These are phyloP conservation scores for Gnaphalium uliginosum DNA, from an alignment of 129 eudicot species.

Conservation along the genomic window DNA sequence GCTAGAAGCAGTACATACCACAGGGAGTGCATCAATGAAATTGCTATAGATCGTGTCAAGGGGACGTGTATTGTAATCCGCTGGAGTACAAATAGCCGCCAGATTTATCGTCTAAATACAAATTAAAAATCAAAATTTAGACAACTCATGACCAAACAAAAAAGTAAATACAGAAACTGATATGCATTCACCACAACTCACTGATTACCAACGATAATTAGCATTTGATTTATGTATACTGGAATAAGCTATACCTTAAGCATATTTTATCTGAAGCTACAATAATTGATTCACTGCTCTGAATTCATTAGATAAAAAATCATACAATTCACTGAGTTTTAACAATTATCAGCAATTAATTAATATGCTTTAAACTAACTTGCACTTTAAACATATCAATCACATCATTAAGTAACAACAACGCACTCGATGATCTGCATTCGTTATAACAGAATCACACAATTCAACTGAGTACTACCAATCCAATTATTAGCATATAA, in stretches of 20 bases:
- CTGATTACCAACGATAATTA: not conserved
- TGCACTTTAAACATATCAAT: not conserved
- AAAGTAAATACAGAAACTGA: slow-evolving; percentile 11
- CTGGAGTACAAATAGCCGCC: slow-evolving; percentile 98
- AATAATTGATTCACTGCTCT: not conserved
- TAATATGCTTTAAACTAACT: not conserved
- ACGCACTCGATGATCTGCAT: not conserved
- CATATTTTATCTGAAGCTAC: not conserved
- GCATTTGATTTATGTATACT: not conserved
- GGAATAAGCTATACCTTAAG: not conserved
- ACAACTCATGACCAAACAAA: slow-evolving; percentile 9
- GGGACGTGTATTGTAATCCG: slow-evolving; percentile 94
- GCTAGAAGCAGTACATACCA: slow-evolving; percentile 50
- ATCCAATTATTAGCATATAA: no score
- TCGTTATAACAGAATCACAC: not conserved
- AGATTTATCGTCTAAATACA: slow-evolving; percentile 71
- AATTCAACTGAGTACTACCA: not conserved
- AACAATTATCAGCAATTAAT: not conserved
- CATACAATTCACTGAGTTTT: not conserved
- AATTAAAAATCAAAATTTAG: not conserved
- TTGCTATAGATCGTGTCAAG: slow-evolving; percentile 98
- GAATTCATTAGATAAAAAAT: not conserved
- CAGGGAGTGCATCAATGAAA: slow-evolving; percentile 95
- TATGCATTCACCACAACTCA: slow-evolving; percentile 15
- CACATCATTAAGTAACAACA: not conserved